A percentile compares a stretch with the other conserved stretches of the same genome.
These are phyloP conservation scores for Paspalum vaginatum DNA, from an alignment of 176 grass and related monocot species.

Conservation along the genomic window DNA sequence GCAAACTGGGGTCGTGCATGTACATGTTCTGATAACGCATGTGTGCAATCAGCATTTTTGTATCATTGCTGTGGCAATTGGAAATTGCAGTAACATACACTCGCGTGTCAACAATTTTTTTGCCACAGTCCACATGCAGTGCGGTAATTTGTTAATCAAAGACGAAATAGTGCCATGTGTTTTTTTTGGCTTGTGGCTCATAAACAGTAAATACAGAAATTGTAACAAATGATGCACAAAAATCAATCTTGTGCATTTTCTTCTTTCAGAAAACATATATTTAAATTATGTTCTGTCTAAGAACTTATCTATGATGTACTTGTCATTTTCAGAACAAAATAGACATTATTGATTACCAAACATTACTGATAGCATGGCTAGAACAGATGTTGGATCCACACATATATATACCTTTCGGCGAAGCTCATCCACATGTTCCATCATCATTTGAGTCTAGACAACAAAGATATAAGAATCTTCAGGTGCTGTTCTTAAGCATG, in stretches of 20 bases:
- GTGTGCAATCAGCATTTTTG: too few relatives aligned
- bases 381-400: not conserved
- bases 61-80: not conserved
- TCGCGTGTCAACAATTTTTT: too few relatives aligned
- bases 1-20: not conserved
- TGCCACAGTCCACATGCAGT: too few relatives aligned
- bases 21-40: not conserved
- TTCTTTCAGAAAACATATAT: not conserved
- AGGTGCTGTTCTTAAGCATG: not conserved
- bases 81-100: not conserved
- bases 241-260: not conserved
- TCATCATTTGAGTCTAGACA: slow-evolving; percentile 67
- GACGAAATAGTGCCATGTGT: not conserved
- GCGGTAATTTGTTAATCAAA: not conserved
- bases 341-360: not conserved
- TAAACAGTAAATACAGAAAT: not conserved
- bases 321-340: not conserved
- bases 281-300: not conserved
- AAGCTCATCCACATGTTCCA: slow-evolving; percentile 76
- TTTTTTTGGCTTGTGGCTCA: not conserved
- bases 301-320: not conserved
- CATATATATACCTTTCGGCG: slow-evolving; percentile 52
- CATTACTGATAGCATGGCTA: not conserved
- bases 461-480: not conserved
- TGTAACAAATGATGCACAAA: too few relatives aligned